A percentile compares a stretch with the other conserved stretches of the same genome.
Conservation (phyloP, 257 asterid genomes). For the Ehretia macrophylla region DNA sequence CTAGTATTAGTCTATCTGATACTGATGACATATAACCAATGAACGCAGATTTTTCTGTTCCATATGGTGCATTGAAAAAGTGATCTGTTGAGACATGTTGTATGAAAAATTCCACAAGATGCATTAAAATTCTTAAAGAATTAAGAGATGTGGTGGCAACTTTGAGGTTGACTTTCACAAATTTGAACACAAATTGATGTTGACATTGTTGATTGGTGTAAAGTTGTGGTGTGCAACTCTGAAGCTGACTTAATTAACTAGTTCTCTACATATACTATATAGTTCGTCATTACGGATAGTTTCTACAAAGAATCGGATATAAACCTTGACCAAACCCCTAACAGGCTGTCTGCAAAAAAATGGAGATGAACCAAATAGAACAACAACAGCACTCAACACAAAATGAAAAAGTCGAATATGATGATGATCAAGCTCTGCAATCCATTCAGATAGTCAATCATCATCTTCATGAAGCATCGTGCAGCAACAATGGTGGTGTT, state of each 20-base stretch:
- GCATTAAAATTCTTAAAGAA: background rate
- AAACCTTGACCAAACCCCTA: too few species aligned
- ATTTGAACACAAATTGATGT: background rate
- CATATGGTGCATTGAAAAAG: background rate
- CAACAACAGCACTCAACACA: too few species aligned
- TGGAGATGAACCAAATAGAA: background rate
- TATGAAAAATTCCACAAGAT: too few species aligned
- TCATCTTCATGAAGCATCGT: too few species aligned
- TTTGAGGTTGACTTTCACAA: background rate
- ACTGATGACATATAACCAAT: background rate
- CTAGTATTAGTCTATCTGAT: background rate
- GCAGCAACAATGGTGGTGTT: background rate
- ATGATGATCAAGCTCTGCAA: too few species aligned
- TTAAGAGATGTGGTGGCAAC: slow-evolving; percentile 3
- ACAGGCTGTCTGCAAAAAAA: too few species aligned
- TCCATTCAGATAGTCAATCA: too few species aligned
- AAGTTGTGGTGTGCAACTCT: slow-evolving; percentile 3
- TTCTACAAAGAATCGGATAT: too few species aligned
- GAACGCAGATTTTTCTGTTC: background rate
- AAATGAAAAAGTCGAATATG: background rate
- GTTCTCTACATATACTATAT: too few species aligned
- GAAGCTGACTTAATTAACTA: background rate
- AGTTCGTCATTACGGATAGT: too few species aligned
- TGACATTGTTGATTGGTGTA: background rate
- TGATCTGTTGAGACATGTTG: too few species aligned